Base-by-base conservation (phyloP, 2,329 filamentous ascomycete species). In the Xylaria sp. region DNA sequence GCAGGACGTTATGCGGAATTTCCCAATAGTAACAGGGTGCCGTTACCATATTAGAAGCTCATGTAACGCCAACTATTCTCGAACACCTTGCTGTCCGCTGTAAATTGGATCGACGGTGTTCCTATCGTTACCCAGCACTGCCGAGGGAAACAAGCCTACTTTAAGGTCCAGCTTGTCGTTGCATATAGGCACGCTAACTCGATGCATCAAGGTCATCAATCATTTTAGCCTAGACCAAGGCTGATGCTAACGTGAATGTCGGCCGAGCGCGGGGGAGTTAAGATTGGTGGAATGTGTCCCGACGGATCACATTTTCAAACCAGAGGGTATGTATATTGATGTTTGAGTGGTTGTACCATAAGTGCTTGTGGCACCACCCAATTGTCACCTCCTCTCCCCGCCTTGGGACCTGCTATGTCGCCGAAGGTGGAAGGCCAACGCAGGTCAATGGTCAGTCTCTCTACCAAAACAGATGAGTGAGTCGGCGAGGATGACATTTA, bases 281-380 rank as follows among this genome's bases (percentile, higher is more conserved):
- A 64, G 41, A 63, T 70, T 67, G 67, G 67, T 70, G 64, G 67
- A 58, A 57, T 64, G 23, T 54, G 20, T 60, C 31, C 33, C 36
- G 48, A 58, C 39, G 10, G 61, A 52, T 58, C 56, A 56, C 48
- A 36, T 41, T 54, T 56, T 56, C 15, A 57, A 43, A 51, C 55
- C 59, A 49, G 25, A 55, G 46, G 59, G 62, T 20, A 28, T 28
- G 28, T 28, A 28, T 28, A 58, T 59, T 54, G 23, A 43, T 57
- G 55, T 58, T 62, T 23, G 20, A 62, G 28, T 23, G n/a, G 39
- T 49, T 36, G 46, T 52, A 48, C 33, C 33, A 62, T n/a, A 49
- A 36, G 43, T 52, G 18, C 10, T 49, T 54, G 46, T 66, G 62
- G 57, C 28, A 43, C 56, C 62, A 43, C 59, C 33, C 23, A 23